phyloP scores from a whole-genome alignment of 2,329 filamentous ascomycete species.

The Fonsecaea erecta region DNA sequence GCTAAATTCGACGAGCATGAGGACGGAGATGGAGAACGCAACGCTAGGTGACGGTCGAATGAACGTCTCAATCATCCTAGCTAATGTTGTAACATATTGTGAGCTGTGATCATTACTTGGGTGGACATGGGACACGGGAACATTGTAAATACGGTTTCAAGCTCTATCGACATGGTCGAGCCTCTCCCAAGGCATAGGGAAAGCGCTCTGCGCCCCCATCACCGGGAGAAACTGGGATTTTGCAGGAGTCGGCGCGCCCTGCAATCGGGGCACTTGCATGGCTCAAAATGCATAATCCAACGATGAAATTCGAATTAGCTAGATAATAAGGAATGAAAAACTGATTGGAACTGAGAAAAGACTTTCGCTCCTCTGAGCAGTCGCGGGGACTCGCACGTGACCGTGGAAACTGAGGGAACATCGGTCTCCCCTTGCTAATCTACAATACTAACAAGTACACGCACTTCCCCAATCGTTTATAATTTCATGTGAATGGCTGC shows the following conservation, averaged over 20 bases:
- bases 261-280: constrained; percentile 9
- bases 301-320: constrained; percentile 3
- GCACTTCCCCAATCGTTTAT: too few species aligned
- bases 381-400: background rate
- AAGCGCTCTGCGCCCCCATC: background rate
- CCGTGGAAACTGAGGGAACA: background rate
- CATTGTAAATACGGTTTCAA: constrained; percentile 14
- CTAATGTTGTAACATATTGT: constrained; percentile 13
- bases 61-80: background rate
- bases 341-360: background rate
- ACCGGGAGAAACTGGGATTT: background rate
- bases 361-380: background rate
- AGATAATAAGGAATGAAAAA: constrained; percentile 13
- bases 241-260: constrained; percentile 12
- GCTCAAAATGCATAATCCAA: background rate
- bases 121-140: background rate
- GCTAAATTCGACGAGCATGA: constrained; percentile 1
- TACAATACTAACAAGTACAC: too few species aligned
- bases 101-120: constrained; percentile 7
- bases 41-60: background rate
- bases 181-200: background rate
- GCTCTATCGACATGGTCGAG: background rate
- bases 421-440: too few species aligned
- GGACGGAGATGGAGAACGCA: background rate
- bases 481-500: too few species aligned